Percentiles rank a stretch among this genome's conserved stretches.
phyloP scores from a whole-genome alignment of 345 rosid genomes.

The Boechera divaricarpa region DNA sequence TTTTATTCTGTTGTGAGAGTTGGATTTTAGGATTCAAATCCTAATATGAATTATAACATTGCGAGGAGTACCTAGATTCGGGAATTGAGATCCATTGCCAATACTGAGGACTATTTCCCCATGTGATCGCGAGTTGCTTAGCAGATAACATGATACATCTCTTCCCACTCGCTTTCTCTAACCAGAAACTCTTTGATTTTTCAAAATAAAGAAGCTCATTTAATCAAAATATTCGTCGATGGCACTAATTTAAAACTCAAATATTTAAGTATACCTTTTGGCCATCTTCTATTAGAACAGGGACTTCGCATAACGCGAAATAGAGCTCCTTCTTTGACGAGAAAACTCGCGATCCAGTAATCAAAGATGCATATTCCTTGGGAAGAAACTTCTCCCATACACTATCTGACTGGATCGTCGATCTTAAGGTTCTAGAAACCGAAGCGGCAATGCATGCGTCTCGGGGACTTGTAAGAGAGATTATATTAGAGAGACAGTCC shows the following conservation, averaged over 20 bases:
- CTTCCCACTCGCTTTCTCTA: constrained; percentile 26
- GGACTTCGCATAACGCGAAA: constrained; percentile 49
- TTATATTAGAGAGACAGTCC: constrained; percentile 48
- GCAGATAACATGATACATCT: constrained; percentile 30
- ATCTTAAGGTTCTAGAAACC: constrained; percentile 50
- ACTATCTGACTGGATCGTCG: constrained; percentile 50
- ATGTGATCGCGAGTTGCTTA: not conserved
- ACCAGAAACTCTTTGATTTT: constrained; percentile 7
- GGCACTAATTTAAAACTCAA: not conserved
- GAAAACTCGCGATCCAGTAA: not conserved
- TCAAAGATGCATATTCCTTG: constrained; percentile 30
- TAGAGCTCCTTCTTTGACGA: constrained; percentile 57
- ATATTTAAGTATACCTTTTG: constrained; percentile 41
- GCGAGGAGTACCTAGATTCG: constrained; percentile 11
- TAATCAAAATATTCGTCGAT: not conserved
- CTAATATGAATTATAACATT: not conserved
- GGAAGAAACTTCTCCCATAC: constrained; percentile 64
- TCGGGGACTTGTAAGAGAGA: constrained; percentile 50
- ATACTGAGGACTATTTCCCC: constrained; percentile 28
- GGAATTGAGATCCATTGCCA: constrained; percentile 35
- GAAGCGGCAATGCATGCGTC: constrained; percentile 51
- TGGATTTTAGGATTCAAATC: not conserved
- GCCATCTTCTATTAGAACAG: constrained; percentile 47
- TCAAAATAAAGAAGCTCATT: not conserved
- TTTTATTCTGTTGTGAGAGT: not conserved